Conservation (phyloP, 2,329 filamentous ascomycete genomes). For the Alternaria incomplexa region DNA sequence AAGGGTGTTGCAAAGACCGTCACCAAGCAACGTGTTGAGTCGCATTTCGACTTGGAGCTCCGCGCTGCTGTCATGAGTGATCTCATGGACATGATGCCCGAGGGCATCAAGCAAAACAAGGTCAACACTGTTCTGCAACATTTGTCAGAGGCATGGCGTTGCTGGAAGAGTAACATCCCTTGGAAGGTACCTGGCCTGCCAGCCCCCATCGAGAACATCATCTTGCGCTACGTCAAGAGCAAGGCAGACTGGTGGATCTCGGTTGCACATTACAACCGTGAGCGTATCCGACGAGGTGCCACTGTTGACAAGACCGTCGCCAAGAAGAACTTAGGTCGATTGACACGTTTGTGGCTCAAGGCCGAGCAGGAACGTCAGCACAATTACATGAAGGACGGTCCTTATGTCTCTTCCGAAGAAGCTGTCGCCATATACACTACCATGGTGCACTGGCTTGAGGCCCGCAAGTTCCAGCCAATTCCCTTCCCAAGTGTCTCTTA, state of each 20-base stretch:
- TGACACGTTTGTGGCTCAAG: slow-evolving; percentile 96
- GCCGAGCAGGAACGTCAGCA: slow-evolving; percentile 98
- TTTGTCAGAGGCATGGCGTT: slow-evolving; percentile 96
- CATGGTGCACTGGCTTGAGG: slow-evolving; percentile 98
- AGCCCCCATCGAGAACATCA: slow-evolving; percentile 98
- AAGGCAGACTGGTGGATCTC: slow-evolving; percentile 99
- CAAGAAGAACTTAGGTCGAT: slow-evolving; percentile 96
- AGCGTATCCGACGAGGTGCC: slow-evolving; percentile 92
- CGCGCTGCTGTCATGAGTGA: slow-evolving; percentile 99
- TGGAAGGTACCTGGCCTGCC: slow-evolving; percentile 98
- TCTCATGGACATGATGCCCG: slow-evolving; percentile 99
- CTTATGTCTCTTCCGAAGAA: slow-evolving; percentile 97
- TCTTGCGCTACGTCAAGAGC: slow-evolving; percentile 96
- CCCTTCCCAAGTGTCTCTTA: slow-evolving; percentile 99
- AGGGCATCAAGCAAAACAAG: slow-evolving; percentile 99
- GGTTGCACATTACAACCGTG: slow-evolving; percentile 97
- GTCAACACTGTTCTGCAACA: slow-evolving; percentile 98
- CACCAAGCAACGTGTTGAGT: slow-evolving; percentile 98
- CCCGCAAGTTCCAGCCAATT: slow-evolving; percentile 96
- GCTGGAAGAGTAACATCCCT: slow-evolving; percentile 99
- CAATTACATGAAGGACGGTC: slow-evolving; percentile 99
- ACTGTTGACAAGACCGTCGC: slow-evolving; percentile 99
- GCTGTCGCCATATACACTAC: slow-evolving; percentile 99
- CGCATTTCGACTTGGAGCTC: slow-evolving; percentile 96
- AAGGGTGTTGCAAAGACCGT: slow-evolving; percentile 99